Evolutionary conservation across 257 asterid genomes (phyloP), one percentile per base, ranked within the genome.

Genomic region (Catharanthus roseus): DNA sequence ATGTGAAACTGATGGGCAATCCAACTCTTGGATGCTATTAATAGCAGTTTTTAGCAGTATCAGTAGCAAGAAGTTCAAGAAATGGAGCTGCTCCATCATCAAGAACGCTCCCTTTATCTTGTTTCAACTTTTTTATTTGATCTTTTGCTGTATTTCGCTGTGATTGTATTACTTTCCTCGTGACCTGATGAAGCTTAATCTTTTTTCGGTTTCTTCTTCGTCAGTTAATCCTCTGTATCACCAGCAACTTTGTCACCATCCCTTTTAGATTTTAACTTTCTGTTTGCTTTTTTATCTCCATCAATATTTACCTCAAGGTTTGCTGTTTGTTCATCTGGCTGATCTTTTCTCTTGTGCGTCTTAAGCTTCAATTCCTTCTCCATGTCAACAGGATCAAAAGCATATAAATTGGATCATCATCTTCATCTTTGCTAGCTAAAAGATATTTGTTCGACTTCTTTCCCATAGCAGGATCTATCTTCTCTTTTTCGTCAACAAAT

Each of bases 1-100:
- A 39, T 47, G 77, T 68, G 70, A 76, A 60, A 23, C 74, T 2
- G 69, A 66, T 73, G 44, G 73, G 13, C 39, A 71, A 54, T 81
- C 77, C 16, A 31, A 36, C 36, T 69, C 75, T 75, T 54, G 76
- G 36, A 60, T 73, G 36, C 33, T 44, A 36, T 68, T 56, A 1
- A n/a, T 11, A 38, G 70, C 70, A 61, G 49, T n/a, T 62, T 54
- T 68, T 83, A 34, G 75, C 44, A 24, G 77, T 41, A 56, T 68
- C 79, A 4, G 71, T 58, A 15, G 61, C 70, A 74, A 88, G 80
- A 75, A 88, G 86, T 74, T 88, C 87, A 19, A 33, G 38, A 38
- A 88, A 88, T 65, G 97, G 85, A 70, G 81, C 77, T 71, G 90
- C 96, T 81, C 82, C 74, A 78, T 80, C 83, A 80, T 91, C 96